phyloP scores from a whole-genome alignment of 306 rosid species.

The Cicer pinnatifidum region DNA sequence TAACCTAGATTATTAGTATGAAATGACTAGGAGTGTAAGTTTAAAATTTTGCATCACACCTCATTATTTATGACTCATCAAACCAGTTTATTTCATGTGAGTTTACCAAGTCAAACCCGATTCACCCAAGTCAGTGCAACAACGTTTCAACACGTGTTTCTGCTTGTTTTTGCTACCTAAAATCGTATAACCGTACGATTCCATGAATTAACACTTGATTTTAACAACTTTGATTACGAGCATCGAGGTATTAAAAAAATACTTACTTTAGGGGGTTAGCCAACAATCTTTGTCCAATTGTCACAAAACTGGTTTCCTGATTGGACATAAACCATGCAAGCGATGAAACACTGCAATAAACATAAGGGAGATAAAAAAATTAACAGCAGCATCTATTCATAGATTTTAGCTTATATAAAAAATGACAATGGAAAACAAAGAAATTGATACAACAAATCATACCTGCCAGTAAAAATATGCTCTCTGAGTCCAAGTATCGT shows the following conservation, averaged over 20 bases:
- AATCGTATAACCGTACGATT: background rate
- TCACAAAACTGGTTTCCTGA: slow-evolving; percentile 94
- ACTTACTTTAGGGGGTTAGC: slow-evolving; percentile 87
- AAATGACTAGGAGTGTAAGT: slow-evolving; percentile 11
- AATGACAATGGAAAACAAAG: slow-evolving; percentile 35
- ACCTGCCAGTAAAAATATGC: slow-evolving; percentile 98
- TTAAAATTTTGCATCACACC: background rate
- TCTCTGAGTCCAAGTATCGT: slow-evolving; percentile 97
- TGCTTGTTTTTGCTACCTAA: background rate
- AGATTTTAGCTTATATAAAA: slow-evolving; percentile 36
- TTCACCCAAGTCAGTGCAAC: background rate
- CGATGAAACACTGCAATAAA: slow-evolving; percentile 88
- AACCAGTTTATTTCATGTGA: background rate
- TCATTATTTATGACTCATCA: background rate
- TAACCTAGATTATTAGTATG: slow-evolving; percentile 35
- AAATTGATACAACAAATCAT: slow-evolving; percentile 43
- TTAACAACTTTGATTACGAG: background rate
- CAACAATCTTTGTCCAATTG: slow-evolving; percentile 94
- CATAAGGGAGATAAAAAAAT: slow-evolving; percentile 32
- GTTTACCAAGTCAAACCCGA: background rate
- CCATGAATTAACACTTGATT: background rate
- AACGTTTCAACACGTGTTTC: background rate
- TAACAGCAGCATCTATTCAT: background rate
- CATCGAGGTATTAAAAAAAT: slow-evolving; percentile 5
- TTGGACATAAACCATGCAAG: slow-evolving; percentile 99